Percentiles rank a stretch among this genome's conserved stretches.
These are phyloP conservation scores for Ophiognomonia clavigignenti-juglandacearum DNA, from an alignment of 2,329 filamentous ascomycete species.

Conservation along the genomic window DNA sequence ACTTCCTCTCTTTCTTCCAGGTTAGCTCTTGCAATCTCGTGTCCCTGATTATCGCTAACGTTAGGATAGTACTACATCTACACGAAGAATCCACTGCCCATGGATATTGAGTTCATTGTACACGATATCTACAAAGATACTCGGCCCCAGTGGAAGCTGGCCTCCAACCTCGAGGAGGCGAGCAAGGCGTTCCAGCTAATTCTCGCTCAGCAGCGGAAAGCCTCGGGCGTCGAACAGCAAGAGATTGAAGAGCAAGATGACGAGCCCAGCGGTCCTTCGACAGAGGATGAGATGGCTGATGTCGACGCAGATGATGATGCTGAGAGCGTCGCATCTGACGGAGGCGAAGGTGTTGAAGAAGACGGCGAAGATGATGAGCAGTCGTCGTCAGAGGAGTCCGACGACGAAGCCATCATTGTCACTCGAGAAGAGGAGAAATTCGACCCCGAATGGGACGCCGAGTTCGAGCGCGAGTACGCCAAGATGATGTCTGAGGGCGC, in stretches of 20 bases:
- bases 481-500: slow-evolving; percentile 98
- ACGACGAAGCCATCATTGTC: slow-evolving; percentile 88
- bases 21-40: slow-evolving; percentile 30
- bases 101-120: slow-evolving; percentile 96
- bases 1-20: slow-evolving; percentile 94
- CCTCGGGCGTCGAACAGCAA: slow-evolving; percentile 63
- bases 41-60: not conserved
- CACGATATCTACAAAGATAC: slow-evolving; percentile 85
- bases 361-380: slow-evolving; percentile 56
- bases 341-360: slow-evolving; percentile 49
- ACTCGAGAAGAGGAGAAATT: slow-evolving; percentile 85
- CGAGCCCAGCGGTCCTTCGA: slow-evolving; percentile 62
- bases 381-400: slow-evolving; percentile 52
- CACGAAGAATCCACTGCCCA: slow-evolving; percentile 82
- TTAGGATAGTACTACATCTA: slow-evolving; percentile 77
- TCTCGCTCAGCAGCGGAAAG: slow-evolving; percentile 86
- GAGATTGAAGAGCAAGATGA: slow-evolving; percentile 69
- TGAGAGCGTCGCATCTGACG: slow-evolving; percentile 46
- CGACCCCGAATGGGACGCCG: slow-evolving; percentile 90
- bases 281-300: slow-evolving; percentile 66
- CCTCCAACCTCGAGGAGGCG: slow-evolving; percentile 76
- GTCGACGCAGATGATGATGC: slow-evolving; percentile 56
- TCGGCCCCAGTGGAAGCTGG: slow-evolving; percentile 88
- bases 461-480: slow-evolving; percentile 96
- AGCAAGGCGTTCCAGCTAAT: slow-evolving; percentile 78